Evolutionary conservation across 2,329 filamentous ascomycete genomes (phyloP).

Genomic region (Ceratocystis papillata): DNA sequence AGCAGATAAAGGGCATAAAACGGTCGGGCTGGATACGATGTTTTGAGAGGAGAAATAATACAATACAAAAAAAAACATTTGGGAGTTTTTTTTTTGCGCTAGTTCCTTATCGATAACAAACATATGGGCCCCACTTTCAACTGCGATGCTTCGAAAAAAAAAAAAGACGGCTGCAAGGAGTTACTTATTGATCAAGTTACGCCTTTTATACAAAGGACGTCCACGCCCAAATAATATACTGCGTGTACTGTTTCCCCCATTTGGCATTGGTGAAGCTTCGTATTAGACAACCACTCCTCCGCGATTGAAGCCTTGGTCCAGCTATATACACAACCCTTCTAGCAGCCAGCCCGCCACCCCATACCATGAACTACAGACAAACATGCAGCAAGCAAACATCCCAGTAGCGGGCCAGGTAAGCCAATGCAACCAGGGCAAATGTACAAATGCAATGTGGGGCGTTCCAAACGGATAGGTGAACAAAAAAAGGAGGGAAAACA

Average conservation of each 20-base stretch:
- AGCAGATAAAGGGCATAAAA: background rate
- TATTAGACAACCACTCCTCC: background rate
- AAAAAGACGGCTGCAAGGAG: too few relatives aligned
- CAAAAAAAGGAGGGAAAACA: background rate
- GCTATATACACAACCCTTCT: background rate
- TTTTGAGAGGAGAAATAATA: background rate
- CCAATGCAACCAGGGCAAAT: background rate
- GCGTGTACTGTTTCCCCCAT: background rate
- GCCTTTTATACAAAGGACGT: too few relatives aligned
- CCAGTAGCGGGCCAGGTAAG: too few relatives aligned
- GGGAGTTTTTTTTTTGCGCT: background rate
- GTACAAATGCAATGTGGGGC: background rate
- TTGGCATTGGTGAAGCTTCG: background rate
- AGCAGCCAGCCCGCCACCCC: background rate
- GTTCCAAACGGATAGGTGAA: background rate
- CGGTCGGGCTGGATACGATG: background rate
- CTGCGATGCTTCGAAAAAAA: background rate
- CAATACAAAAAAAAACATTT: background rate
- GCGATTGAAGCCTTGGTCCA: background rate
- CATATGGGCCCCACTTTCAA: conserved; percentile 14
- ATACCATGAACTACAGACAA: background rate
- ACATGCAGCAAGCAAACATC: too few relatives aligned
- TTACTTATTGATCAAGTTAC: too few relatives aligned
- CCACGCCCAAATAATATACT: too few relatives aligned
- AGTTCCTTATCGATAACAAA: conserved; percentile 25